A percentile compares a stretch with the other conserved stretches of the same genome.
These are phyloP conservation scores for Dioscorea zingiberensis DNA, from an alignment of 106 monocot species.

Conservation along the genomic window DNA sequence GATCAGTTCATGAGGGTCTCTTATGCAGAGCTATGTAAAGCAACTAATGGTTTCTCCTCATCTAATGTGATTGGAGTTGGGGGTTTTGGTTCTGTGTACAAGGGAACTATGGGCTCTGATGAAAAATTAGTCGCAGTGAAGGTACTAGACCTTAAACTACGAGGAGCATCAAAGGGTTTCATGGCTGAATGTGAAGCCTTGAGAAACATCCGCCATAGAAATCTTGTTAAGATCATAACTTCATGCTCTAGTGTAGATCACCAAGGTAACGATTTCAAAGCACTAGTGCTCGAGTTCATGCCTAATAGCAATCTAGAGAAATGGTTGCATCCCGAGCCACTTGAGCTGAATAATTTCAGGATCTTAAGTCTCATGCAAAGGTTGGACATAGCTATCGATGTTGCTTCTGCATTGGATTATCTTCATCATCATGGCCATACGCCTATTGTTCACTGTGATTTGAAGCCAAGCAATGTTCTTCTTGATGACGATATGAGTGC, in stretches of 20 bases:
- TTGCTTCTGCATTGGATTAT: conserved; percentile 16
- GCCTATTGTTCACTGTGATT: conserved; percentile 13
- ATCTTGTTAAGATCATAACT: conserved; percentile 14
- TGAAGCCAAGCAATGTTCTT: conserved; percentile 18
- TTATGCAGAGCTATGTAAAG: conserved; percentile 5
- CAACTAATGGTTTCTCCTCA: conserved; percentile 12
- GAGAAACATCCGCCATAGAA: conserved; percentile 16
- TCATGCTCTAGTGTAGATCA: conserved; percentile 10
- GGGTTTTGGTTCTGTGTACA: conserved; percentile 13
- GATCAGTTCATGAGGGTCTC: neutral
- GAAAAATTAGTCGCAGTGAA: conserved; percentile 5
- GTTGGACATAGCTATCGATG: conserved; percentile 14
- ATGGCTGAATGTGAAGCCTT: conserved; percentile 7
- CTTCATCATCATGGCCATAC: conserved; percentile 8
- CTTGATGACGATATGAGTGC: conserved; percentile 9
- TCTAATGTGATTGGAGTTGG: conserved; percentile 12
- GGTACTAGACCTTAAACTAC: conserved; percentile 9
- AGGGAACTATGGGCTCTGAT: neutral
- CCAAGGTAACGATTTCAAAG: conserved; percentile 17
- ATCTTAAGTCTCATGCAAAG: conserved; percentile 1
- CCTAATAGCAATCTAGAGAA: conserved; percentile 10
- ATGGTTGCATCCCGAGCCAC: conserved; percentile 5
- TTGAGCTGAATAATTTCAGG: neutral
- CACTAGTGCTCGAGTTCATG: conserved; percentile 10
- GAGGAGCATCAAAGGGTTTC: conserved; percentile 10